A percentile compares a stretch with the other conserved stretches of the same genome.
These are phyloP conservation scores for Ammopiptanthus mongolicus DNA, from an alignment of 306 rosid genomes.

Conservation along the genomic window DNA sequence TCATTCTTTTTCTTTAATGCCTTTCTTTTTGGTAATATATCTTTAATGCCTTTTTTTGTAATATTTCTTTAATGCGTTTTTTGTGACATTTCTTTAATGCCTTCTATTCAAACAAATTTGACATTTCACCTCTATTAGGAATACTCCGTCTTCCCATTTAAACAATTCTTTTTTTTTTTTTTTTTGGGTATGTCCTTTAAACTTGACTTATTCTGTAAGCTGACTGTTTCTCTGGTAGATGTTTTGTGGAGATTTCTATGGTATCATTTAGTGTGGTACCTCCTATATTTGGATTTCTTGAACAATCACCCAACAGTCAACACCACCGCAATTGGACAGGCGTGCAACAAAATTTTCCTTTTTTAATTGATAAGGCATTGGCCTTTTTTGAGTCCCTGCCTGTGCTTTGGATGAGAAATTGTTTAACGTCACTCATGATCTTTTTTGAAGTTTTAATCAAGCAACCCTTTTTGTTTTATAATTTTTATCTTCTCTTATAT, in stretches of 20 bases:
- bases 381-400: neutral
- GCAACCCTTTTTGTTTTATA: slow-evolving; percentile 1
- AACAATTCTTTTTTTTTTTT: neutral
- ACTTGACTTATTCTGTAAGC: neutral
- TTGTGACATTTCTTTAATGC: neutral
- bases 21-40: neutral
- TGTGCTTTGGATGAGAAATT: neutral
- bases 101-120: neutral
- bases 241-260: neutral
- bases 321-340: neutral
- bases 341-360: neutral
- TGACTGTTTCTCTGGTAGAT: neutral
- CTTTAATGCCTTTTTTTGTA: neutral
- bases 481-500: neutral
- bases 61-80: no score
- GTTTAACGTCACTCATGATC: neutral
- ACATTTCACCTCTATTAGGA: neutral
- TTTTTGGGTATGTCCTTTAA: neutral
- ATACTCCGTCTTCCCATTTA: neutral
- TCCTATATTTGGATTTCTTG: neutral
- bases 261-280: neutral
- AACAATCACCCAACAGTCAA: neutral
- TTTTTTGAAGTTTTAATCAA: neutral
- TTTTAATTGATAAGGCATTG: neutral
- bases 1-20: neutral